Evolutionary conservation across 2,329 filamentous ascomycete species (phyloP).

Genomic region (Pseudovirgaria hyperparasitica): DNA sequence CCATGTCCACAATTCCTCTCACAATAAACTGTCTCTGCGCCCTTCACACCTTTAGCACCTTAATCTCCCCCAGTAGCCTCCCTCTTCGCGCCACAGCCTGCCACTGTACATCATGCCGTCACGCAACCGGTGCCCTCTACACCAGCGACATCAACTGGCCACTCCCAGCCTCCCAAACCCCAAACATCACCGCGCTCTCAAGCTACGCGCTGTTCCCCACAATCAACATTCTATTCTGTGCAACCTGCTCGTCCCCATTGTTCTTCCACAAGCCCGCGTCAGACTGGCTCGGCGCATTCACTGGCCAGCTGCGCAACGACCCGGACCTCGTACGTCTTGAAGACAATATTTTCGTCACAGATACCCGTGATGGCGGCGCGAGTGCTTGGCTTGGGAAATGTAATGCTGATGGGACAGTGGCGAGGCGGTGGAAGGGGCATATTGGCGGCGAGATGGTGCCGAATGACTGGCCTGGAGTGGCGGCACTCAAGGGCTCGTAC

Average conservation of each 20-base stretch:
- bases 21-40: conserved; percentile 35
- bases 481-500: conserved; percentile 5
- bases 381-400: conserved; percentile 31
- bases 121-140: conserved; percentile 31
- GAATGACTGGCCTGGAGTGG: conserved; percentile 16
- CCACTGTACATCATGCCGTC: conserved; percentile 40
- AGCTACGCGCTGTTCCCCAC: conserved; percentile 25
- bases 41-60: conserved; percentile 26
- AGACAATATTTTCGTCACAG: conserved; percentile 33
- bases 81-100: conserved; percentile 32
- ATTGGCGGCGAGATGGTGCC: conserved; percentile 7
- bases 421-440: conserved; percentile 9
- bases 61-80: conserved; percentile 20
- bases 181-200: conserved; percentile 15
- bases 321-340: conserved; percentile 15
- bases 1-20: too few relatives aligned
- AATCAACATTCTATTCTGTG: conserved; percentile 29
- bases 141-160: conserved; percentile 26
- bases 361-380: conserved; percentile 42
- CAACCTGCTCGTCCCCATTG: conserved; percentile 30
- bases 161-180: conserved; percentile 6
- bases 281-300: conserved; percentile 21
- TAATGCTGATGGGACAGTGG: conserved; percentile 19
- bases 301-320: conserved; percentile 25
- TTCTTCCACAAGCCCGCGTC: conserved; percentile 24